phyloP scores from a whole-genome alignment of 2,329 filamentous ascomycete genomes.

The Paecilomyces formosus region DNA sequence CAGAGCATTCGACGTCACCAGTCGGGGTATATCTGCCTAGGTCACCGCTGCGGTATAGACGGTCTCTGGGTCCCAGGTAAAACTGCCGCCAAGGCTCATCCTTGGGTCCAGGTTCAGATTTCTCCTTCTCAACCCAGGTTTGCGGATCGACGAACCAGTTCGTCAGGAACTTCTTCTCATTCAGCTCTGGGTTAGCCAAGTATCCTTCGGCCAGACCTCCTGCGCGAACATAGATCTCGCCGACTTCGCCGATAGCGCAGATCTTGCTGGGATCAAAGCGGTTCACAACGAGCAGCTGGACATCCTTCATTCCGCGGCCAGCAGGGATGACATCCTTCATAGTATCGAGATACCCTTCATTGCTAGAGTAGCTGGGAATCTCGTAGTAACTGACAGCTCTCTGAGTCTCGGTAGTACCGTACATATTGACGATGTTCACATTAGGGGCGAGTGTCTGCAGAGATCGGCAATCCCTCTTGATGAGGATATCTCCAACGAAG shows the following conservation, averaged over 20 bases:
- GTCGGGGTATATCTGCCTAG: slow-evolving; percentile 65
- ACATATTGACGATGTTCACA: slow-evolving; percentile 74
- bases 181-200: slow-evolving; percentile 55
- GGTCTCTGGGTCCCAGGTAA: slow-evolving; percentile 75
- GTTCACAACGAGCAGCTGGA: slow-evolving; percentile 79
- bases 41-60: slow-evolving; percentile 82
- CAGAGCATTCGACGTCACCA: slow-evolving; percentile 69
- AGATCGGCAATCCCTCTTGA: slow-evolving; percentile 69
- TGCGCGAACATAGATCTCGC: slow-evolving; percentile 77
- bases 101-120: slow-evolving; percentile 42
- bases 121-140: slow-evolving; percentile 60
- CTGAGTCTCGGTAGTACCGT: slow-evolving; percentile 80
- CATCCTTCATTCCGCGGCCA: slow-evolving; percentile 78
- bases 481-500: slow-evolving; percentile 87
- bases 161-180: slow-evolving; percentile 65
- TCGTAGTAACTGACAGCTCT: slow-evolving; percentile 77
- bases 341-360: slow-evolving; percentile 56
- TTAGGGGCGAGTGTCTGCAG: slow-evolving; percentile 72
- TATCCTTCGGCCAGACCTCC: slow-evolving; percentile 81
- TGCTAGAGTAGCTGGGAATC: slow-evolving; percentile 58
- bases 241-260: slow-evolving; percentile 72
- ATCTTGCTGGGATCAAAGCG: slow-evolving; percentile 59
- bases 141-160: slow-evolving; percentile 81
- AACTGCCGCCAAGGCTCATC: slow-evolving; percentile 69
- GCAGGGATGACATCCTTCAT: slow-evolving; percentile 74